These are phyloP conservation scores for Pythium aquatile DNA, from an alignment of 352 stramenopile genomes.

Conservation along the genomic window DNA sequence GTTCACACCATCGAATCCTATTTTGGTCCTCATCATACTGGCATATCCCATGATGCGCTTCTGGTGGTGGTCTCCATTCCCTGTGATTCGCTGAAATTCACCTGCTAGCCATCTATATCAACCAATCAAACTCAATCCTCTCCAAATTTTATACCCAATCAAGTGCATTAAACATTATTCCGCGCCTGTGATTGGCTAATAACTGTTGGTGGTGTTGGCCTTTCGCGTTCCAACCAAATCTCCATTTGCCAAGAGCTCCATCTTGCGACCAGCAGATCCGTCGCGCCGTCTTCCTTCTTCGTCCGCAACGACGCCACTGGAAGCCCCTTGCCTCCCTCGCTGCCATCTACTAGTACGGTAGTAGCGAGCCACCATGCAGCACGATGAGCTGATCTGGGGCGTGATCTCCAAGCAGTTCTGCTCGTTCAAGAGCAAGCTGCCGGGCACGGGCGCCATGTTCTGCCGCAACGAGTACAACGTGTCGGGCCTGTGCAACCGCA, in stretches of 20 bases:
- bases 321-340: background rate
- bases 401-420: conserved; percentile 99
- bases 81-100: conserved; percentile 8
- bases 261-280: background rate
- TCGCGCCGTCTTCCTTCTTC: background rate
- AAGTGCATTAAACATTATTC: background rate
- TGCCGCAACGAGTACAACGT: conserved; percentile 99
- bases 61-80: background rate
- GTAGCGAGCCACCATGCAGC: conserved; percentile 69
- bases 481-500: conserved; percentile 97
- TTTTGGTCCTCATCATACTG: too few species aligned
- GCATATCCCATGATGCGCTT: background rate
- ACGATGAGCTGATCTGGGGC: conserved; percentile 99
- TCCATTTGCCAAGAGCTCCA: conserved; percentile 22
- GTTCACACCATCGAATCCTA: too few species aligned
- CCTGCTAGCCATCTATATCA: background rate
- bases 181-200: conserved; percentile 18
- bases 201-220: conserved; percentile 30
- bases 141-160: background rate
- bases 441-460: conserved; percentile 92
- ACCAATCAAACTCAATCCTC: background rate
- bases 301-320: background rate
- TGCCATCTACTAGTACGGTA: background rate
- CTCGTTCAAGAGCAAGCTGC: conserved; percentile 97
- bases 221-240: conserved; percentile 36